These are phyloP conservation scores for Fomitopsis pinicola DNA, from an alignment of 1,284 basidiomycete species.

Conservation along the genomic window DNA sequence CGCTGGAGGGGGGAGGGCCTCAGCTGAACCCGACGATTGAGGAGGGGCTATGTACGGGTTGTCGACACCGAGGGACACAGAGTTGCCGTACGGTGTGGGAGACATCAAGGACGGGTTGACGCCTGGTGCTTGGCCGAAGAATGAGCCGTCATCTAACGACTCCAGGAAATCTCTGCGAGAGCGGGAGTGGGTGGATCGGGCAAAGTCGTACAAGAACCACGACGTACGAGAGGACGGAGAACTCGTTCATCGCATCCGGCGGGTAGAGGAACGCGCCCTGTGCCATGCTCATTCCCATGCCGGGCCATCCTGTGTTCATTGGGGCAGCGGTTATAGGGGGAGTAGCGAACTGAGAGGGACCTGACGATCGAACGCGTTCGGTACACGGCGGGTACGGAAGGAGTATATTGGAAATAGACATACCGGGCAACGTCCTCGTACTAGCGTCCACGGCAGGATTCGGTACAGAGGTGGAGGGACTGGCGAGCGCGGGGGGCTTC, in stretches of 20 bases:
- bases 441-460: slow-evolving; percentile 24
- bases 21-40: slow-evolving; percentile 3
- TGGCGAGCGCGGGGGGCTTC: slow-evolving; percentile 30
- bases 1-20: slow-evolving; percentile 10
- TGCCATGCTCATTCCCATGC: slow-evolving; percentile 32
- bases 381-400: slow-evolving; percentile 8
- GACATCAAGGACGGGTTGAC: slow-evolving; percentile 47
- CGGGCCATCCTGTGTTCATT: slow-evolving; percentile 47
- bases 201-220: slow-evolving; percentile 2
- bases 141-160: slow-evolving; percentile 68
- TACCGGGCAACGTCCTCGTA: slow-evolving; percentile 21
- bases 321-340: slow-evolving; percentile 20
- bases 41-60: slow-evolving; percentile 21
- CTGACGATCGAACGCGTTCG: slow-evolving; percentile 5
- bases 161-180: slow-evolving; percentile 73
- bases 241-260: slow-evolving; percentile 72
- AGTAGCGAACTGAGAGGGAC: slow-evolving; percentile 23
- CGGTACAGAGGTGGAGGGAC: slow-evolving; percentile 27
- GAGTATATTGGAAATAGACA: slow-evolving; percentile 10
- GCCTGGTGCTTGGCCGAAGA: slow-evolving; percentile 54
- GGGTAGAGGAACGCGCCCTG: slow-evolving; percentile 58
- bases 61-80: slow-evolving; percentile 25
- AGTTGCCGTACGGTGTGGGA: slow-evolving; percentile 34
- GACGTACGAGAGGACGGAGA: slow-evolving; percentile 74
- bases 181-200: background rate